Evolutionary conservation across 208 protist genomes (phyloP).

Genomic region (Leishmania turanica): DNA sequence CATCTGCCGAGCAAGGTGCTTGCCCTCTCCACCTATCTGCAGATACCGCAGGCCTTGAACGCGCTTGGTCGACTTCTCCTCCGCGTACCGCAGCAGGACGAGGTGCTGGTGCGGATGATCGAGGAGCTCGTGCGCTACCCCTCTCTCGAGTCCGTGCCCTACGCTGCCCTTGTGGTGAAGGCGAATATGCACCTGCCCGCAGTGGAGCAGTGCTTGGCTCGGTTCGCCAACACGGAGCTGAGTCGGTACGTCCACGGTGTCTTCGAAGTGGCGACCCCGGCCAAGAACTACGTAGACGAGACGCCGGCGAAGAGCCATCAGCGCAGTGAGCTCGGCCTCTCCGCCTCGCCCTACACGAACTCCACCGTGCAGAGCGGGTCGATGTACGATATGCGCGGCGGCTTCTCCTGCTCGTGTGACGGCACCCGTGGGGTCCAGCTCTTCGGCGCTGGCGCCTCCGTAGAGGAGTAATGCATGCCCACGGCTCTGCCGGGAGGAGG

Average conservation of each 20-base stretch:
- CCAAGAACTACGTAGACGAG: conserved; percentile 52
- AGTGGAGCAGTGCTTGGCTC: conserved; percentile 22
- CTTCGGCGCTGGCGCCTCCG: conserved; percentile 28
- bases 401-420: conserved; percentile 31
- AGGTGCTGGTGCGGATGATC: conserved; percentile 44
- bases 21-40: conserved; percentile 20
- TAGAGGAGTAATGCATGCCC: conserved; percentile 20
- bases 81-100: conserved; percentile 38
- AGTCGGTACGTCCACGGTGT: conserved; percentile 38
- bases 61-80: conserved; percentile 69
- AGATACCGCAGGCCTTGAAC: conserved; percentile 48
- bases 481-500: background rate
- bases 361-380: conserved; percentile 38
- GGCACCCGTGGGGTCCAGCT: conserved; percentile 22
- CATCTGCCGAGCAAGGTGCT: conserved; percentile 29
- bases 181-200: conserved; percentile 22
- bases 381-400: conserved; percentile 30
- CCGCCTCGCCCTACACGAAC: conserved; percentile 40
- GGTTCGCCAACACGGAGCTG: conserved; percentile 32
- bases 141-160: conserved; percentile 30
- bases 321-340: conserved; percentile 51
- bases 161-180: conserved; percentile 36
- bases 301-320: conserved; percentile 41
- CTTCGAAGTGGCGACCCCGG: conserved; percentile 58
- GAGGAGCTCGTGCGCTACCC: conserved; percentile 32